phyloP scores from a whole-genome alignment of 2,329 filamentous ascomycete genomes.

The Bipolaris zeicola region DNA sequence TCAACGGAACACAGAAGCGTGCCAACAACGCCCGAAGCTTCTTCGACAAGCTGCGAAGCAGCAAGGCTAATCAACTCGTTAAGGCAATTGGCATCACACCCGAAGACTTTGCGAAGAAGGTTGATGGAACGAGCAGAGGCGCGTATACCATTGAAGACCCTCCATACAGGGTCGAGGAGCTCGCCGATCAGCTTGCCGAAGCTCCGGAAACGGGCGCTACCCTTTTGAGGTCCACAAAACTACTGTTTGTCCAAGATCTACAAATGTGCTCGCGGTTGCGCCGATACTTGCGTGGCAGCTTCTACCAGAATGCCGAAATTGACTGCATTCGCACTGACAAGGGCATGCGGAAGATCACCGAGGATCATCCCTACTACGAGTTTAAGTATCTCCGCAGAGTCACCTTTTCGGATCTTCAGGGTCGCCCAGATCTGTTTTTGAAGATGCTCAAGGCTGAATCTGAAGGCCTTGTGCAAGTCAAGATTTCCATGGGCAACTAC shows the following conservation, averaged over 20 bases:
- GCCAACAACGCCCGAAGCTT: constrained; percentile 81
- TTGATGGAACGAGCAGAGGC: constrained; percentile 76
- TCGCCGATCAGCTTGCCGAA: constrained; percentile 73
- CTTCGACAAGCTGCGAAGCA: constrained; percentile 82
- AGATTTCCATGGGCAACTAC: constrained; percentile 75
- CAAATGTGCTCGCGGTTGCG: constrained; percentile 87
- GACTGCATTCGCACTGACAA: constrained; percentile 93
- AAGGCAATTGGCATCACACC: constrained; percentile 88
- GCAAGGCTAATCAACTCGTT: constrained; percentile 80
- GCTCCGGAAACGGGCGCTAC: constrained; percentile 67
- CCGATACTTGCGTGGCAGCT: constrained; percentile 80
- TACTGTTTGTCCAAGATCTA: constrained; percentile 90
- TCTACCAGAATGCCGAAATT: constrained; percentile 82
- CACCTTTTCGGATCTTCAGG: constrained; percentile 78
- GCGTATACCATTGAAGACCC: constrained; percentile 74
- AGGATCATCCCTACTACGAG: constrained; percentile 95
- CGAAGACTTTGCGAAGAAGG: constrained; percentile 86
- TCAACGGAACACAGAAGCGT: constrained; percentile 73
- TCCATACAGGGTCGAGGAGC: constrained; percentile 76
- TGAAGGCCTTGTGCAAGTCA: constrained; percentile 88
- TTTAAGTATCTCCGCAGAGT: constrained; percentile 96
- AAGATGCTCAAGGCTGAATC: constrained; percentile 98
- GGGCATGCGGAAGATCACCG: constrained; percentile 89
- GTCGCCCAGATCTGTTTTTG: constrained; percentile 85
- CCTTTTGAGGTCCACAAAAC: constrained; percentile 78